Evolutionary conservation across 805 yeast genomes (phyloP), one percentile per base, ranked within the genome.

Genomic region (Candida xiaguanensis): DNA sequence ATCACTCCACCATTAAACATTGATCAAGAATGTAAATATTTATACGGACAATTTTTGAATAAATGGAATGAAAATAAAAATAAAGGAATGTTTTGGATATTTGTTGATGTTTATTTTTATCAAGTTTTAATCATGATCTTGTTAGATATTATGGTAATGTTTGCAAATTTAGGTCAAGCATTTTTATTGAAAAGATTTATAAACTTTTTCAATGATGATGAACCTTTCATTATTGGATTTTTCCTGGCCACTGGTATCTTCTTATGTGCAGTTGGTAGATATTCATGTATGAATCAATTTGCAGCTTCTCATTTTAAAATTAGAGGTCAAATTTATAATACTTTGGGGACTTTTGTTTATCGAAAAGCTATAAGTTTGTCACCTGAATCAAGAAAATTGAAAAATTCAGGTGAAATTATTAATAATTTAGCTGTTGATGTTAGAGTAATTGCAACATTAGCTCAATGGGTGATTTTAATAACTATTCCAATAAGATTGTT

Each of bases 161-260:
- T 55, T 4, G 41, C 54, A 14, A 44, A 47, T 18, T 87, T 85
- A 54, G 70, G 74, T n/a, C 95, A 88, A 61, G 96, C 97, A 0
- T 95, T 86, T 51, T 61, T 89, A 19, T 65, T 90, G 41, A 74
- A 83, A 40, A 51, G 71, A 8, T 70, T 89, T 44, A 87, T 89
- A 47, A 56, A 63, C 37, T 81, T 75, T 50, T 77, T 81, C 43
- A 28, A 28, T 16, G 71, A 72, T 34, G 67, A 68, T 8, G 50
- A 51, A 17, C 63, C 63, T 4, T 27, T 50, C 7, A 51, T 61
- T 24, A 43, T 48, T 17, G 67, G 65, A 2, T 42, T 55, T 28
- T 14, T 45, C 9, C 37, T 58, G 23, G 59, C 62, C 9, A 31
- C 52, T 7, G 30, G 40, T 9, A 52, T 65, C 27, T 63, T 56